Percentiles rank a stretch among this genome's conserved stretches.
These are phyloP conservation scores for Vigna unguiculata DNA, from an alignment of 306 rosid species.

Conservation along the genomic window DNA sequence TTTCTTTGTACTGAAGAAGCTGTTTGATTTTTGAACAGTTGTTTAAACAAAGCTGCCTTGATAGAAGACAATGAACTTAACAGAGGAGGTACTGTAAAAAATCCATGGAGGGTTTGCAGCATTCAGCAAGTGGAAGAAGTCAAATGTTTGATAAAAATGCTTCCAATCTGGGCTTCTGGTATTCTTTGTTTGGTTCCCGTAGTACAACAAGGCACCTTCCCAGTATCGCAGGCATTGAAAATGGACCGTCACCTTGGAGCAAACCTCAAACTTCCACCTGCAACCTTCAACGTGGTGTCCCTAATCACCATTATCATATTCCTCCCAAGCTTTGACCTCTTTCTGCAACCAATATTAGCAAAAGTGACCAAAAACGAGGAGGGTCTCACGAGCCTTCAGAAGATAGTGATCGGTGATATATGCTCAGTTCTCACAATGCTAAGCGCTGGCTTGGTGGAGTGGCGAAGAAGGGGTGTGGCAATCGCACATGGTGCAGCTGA, in stretches of 20 bases:
- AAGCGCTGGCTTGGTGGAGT: slow-evolving; percentile 31
- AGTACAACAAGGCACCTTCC: slow-evolving; percentile 46
- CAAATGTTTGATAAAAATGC: slow-evolving; percentile 36
- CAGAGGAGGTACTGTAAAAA: slow-evolving; percentile 32
- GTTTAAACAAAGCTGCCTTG: slow-evolving; percentile 58
- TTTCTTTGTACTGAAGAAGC: background rate
- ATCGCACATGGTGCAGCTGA: background rate
- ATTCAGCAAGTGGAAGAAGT: slow-evolving; percentile 63
- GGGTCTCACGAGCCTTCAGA: slow-evolving; percentile 42
- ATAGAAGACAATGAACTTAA: slow-evolving; percentile 47
- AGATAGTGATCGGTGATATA: slow-evolving; percentile 31
- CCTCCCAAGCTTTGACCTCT: slow-evolving; percentile 34
- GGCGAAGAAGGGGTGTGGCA: slow-evolving; percentile 32
- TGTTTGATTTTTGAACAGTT: slow-evolving; percentile 38
- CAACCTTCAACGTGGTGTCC: slow-evolving; percentile 18
- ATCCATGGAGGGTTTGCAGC: slow-evolving; percentile 55
- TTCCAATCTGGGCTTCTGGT: slow-evolving; percentile 54
- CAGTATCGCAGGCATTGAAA: slow-evolving; percentile 49
- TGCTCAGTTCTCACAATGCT: slow-evolving; percentile 31
- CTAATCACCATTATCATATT: slow-evolving; percentile 29
- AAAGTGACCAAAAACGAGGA: slow-evolving; percentile 33
- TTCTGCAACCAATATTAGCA: background rate
- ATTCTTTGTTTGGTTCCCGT: slow-evolving; percentile 39
- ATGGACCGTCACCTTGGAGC: slow-evolving; percentile 34
- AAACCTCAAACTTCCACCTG: slow-evolving; percentile 22